Conservation (phyloP, 2,329 filamentous ascomycete genomes). For the Allantophomopsis lycopodina region DNA sequence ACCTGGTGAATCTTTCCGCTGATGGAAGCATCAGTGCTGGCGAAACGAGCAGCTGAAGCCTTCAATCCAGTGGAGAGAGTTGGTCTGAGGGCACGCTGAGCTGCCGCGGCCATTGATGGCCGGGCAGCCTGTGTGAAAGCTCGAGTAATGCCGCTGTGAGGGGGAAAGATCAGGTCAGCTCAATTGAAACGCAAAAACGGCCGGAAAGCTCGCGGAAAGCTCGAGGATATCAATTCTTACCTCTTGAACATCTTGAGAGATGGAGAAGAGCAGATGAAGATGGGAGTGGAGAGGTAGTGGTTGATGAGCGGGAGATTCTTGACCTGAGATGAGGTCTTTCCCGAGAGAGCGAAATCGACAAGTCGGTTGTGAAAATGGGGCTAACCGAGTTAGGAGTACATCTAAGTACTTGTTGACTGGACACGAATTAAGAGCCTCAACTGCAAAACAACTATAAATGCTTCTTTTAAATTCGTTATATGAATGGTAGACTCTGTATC, state of each 20-base stretch:
- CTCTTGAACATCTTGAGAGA: slow-evolving; percentile 74
- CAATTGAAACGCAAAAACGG: slow-evolving; percentile 24
- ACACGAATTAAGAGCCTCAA: too few relatives aligned
- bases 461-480: too few relatives aligned
- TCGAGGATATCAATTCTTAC: slow-evolving; percentile 33
- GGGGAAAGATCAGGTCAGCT: slow-evolving; percentile 26
- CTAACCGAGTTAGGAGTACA: too few relatives aligned
- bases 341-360: background rate
- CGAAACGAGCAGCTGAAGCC: slow-evolving; percentile 34
- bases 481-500: too few relatives aligned
- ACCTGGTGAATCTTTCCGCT: slow-evolving; percentile 66
- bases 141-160: slow-evolving; percentile 50
- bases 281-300: slow-evolving; percentile 39
- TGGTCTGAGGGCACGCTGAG: slow-evolving; percentile 44
- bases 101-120: slow-evolving; percentile 42
- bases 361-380: slow-evolving; percentile 3
- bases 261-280: slow-evolving; percentile 50
- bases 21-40: slow-evolving; percentile 41
- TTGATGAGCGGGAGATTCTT: slow-evolving; percentile 23
- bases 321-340: slow-evolving; percentile 8
- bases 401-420: too few relatives aligned
- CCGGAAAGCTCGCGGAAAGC: slow-evolving; percentile 2
- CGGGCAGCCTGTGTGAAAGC: slow-evolving; percentile 43
- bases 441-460: too few relatives aligned
- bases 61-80: slow-evolving; percentile 38